Evolutionary conservation across 1,284 basidiomycete species (phyloP), one percentile per base, ranked within the genome.

Genomic region (Stereum hirsutum): DNA sequence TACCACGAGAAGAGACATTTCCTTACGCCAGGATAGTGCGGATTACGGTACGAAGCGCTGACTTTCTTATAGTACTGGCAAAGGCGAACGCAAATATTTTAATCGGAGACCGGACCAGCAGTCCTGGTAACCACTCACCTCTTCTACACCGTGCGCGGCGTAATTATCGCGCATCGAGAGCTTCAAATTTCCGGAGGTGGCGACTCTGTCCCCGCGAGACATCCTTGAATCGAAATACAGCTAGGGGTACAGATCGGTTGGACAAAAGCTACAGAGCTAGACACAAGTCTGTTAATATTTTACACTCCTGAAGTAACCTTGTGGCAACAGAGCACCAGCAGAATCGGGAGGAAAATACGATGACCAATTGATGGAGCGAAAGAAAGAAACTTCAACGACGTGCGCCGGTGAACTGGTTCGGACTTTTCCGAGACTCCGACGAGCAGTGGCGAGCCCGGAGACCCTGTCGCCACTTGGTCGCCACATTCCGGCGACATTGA

Each of bases 111-210:
- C 14, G 5, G 30, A 26, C 40, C 26, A 32, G 17, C 37, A 21
- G 3, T 37, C 51, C 30, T 41, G 15, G 11, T 24, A 19, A n/a
- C 23, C 7, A 43, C 62, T 6, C 57, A 79, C 77, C 58, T 81
- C 72, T 46, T 74, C 74, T 4, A 85, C 80, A 1, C 82, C 82
- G 52, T 75, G 69, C 43, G 77, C 69, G 23, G 64, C 67, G 50
- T 84, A 85, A 54, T 86, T 85, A 39, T 75, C 67, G 15, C 81
- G 65, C 82, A 86, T 87, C 3, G 81, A 81, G 44, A 64, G 61
- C 15, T 69, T 74, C 27, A 81, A 59, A 48, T 74, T 81, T 12
- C 71, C 72, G 19, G 60, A 54, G 2, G 62, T 61, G 17, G 54
- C 47, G 27, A 64, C 55, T 21, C 70, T 65, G 49, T 69, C 62